These are phyloP conservation scores for Rozella allomycis DNA, from an alignment of 371 early-diverging fungal species.

Conservation along the genomic window DNA sequence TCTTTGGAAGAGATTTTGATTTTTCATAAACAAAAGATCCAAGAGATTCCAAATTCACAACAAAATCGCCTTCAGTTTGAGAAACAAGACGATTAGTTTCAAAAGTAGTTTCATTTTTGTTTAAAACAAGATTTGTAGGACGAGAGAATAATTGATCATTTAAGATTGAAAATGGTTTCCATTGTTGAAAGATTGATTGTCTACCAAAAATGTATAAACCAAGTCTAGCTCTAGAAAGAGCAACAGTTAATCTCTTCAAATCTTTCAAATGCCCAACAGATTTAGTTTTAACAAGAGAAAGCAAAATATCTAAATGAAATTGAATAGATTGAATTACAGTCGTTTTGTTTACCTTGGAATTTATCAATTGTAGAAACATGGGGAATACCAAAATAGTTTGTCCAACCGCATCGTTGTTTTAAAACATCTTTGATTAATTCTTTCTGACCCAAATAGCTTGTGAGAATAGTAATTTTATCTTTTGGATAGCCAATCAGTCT, in stretches of 20 bases:
- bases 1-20: no score
- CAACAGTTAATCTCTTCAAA: slow-evolving; percentile 62
- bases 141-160: slow-evolving; percentile 20
- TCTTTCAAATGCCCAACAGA: slow-evolving; percentile 76
- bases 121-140: slow-evolving; percentile 5
- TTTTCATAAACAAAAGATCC: no score
- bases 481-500: slow-evolving; percentile 73
- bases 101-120: not conserved
- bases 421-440: slow-evolving; percentile 76
- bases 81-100: slow-evolving; percentile 1
- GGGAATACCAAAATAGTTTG: slow-evolving; percentile 44
- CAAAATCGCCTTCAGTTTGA: no score
- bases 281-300: slow-evolving; percentile 80
- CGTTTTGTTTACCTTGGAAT: slow-evolving; percentile 83
- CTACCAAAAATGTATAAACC: slow-evolving; percentile 80
- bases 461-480: slow-evolving; percentile 60
- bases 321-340: slow-evolving; percentile 29
- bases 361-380: slow-evolving; percentile 72
- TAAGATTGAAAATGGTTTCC: slow-evolving; percentile 46
- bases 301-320: slow-evolving; percentile 36
- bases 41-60: no score
- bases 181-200: slow-evolving; percentile 40
- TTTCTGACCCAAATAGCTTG: slow-evolving; percentile 85
- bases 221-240: slow-evolving; percentile 71
- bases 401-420: slow-evolving; percentile 54